Conservation (phyloP, 805 yeast species). For the Starmerella potacharoeniae region DNA sequence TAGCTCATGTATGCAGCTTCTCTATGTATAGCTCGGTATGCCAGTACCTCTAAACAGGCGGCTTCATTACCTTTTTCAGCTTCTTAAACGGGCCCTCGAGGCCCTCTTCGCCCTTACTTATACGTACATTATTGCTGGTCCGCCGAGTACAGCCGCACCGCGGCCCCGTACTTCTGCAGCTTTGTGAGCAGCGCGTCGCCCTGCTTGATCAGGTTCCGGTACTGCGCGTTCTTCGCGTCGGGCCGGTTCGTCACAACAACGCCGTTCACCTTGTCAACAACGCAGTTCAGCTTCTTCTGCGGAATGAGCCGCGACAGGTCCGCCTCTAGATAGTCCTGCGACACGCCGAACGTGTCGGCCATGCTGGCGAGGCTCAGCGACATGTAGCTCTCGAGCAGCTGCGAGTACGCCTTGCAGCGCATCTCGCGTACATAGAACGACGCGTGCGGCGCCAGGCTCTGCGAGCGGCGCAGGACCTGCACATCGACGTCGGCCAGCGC, state of each 20-base stretch:
- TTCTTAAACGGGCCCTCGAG: neutral
- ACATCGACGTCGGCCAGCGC: slow-evolving; percentile 69
- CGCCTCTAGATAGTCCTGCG: slow-evolving; percentile 67
- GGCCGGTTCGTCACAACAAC: slow-evolving; percentile 93
- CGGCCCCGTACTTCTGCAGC: slow-evolving; percentile 93
- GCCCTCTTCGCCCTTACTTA: neutral
- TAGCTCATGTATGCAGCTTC: too few relatives aligned
- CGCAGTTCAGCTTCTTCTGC: slow-evolving; percentile 85
- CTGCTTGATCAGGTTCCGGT: slow-evolving; percentile 74
- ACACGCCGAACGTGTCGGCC: slow-evolving; percentile 91
- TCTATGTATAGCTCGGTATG: too few relatives aligned
- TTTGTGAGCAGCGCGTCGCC: slow-evolving; percentile 90
- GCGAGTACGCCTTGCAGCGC: slow-evolving; percentile 91
- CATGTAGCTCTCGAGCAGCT: slow-evolving; percentile 86
- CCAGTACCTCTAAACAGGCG: too few relatives aligned
- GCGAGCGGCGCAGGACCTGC: slow-evolving; percentile 49
- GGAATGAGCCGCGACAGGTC: slow-evolving; percentile 88
- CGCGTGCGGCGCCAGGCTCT: slow-evolving; percentile 66
- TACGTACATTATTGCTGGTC: slow-evolving; percentile 32
- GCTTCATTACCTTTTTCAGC: too few relatives aligned
- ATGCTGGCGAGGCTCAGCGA: slow-evolving; percentile 79
- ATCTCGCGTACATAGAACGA: slow-evolving; percentile 80
- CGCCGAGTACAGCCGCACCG: slow-evolving; percentile 88
- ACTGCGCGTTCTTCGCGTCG: slow-evolving; percentile 90
- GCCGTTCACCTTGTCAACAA: slow-evolving; percentile 85